A percentile compares a stretch with the other conserved stretches of the same genome.
Evolutionary conservation across 2,329 filamentous ascomycete genomes (phyloP).

Genomic region (Aspergillus ustus): DNA sequence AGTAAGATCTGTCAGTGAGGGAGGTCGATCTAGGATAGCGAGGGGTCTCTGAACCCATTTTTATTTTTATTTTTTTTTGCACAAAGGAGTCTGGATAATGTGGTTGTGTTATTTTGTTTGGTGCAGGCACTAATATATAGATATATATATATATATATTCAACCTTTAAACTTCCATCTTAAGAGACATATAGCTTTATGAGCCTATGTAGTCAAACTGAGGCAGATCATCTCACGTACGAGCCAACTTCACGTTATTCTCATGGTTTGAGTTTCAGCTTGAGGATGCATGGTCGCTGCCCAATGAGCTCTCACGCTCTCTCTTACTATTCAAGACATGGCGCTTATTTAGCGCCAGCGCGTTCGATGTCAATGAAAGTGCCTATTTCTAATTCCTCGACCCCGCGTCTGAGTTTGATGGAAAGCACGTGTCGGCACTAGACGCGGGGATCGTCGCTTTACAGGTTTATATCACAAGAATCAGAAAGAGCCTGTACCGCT

Average conservation of each 20-base stretch:
- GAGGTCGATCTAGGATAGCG: background rate
- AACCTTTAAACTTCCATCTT: background rate
- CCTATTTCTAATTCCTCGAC: background rate
- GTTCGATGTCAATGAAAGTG: background rate
- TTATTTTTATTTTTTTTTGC: background rate
- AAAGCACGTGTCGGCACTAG: background rate
- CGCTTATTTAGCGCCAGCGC: background rate
- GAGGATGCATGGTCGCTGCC: background rate
- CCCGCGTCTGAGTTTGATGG: background rate
- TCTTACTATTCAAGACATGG: background rate
- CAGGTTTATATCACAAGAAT: background rate
- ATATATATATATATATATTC: background rate
- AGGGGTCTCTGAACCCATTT: background rate
- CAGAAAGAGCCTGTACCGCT: background rate
- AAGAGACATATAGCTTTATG: background rate
- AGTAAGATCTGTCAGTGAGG: conserved; percentile 18
- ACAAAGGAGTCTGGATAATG: background rate
- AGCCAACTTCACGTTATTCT: background rate
- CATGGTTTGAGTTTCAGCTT: background rate
- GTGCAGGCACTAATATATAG: background rate
- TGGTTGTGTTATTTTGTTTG: background rate
- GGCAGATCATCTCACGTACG: background rate
- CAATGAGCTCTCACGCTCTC: background rate
- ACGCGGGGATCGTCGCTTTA: background rate
- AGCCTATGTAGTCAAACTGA: no score